Evolutionary conservation across 1,139 yeast species (phyloP).

Genomic region (Blastobotrys capitulatus): DNA sequence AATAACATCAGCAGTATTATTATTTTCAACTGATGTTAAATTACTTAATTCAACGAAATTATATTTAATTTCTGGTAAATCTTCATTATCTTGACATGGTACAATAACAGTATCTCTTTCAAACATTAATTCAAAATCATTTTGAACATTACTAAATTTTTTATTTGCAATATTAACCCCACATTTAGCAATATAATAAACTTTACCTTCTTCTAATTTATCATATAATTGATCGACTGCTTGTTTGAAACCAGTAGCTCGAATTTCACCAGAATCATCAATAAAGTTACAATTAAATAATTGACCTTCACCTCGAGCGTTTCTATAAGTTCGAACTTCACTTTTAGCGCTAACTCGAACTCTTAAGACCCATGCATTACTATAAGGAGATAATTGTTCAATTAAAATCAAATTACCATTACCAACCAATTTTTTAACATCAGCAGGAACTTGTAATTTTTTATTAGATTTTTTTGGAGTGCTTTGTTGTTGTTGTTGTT

Average conservation of each 20-base stretch:
- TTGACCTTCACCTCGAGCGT: constrained; percentile 83
- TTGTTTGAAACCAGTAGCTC: constrained; percentile 92
- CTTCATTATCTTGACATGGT: constrained; percentile 54
- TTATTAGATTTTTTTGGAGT: background rate
- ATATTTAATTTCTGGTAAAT: constrained; percentile 74
- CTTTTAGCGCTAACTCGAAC: constrained; percentile 88
- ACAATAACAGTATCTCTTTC: constrained; percentile 75
- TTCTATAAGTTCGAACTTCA: constrained; percentile 84
- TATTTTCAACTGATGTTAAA: constrained; percentile 62
- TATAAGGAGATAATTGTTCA: constrained; percentile 87
- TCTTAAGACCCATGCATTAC: constrained; percentile 84
- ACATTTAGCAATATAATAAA: constrained; percentile 77
- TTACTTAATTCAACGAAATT: constrained; percentile 67
- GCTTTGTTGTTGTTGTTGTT: background rate
- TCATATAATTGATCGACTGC: constrained; percentile 75
- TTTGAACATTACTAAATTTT: constrained; percentile 75
- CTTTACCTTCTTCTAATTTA: constrained; percentile 79
- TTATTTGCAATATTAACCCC: constrained; percentile 80
- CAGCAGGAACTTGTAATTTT: background rate
- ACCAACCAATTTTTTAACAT: constrained; percentile 1
- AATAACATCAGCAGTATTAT: constrained; percentile 67
- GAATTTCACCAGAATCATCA: constrained; percentile 94
- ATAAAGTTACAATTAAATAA: constrained; percentile 80
- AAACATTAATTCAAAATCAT: constrained; percentile 81
- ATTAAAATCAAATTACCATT: constrained; percentile 51